These are phyloP conservation scores for Coriaria nepalensis DNA, from an alignment of 306 rosid genomes.

Conservation along the genomic window DNA sequence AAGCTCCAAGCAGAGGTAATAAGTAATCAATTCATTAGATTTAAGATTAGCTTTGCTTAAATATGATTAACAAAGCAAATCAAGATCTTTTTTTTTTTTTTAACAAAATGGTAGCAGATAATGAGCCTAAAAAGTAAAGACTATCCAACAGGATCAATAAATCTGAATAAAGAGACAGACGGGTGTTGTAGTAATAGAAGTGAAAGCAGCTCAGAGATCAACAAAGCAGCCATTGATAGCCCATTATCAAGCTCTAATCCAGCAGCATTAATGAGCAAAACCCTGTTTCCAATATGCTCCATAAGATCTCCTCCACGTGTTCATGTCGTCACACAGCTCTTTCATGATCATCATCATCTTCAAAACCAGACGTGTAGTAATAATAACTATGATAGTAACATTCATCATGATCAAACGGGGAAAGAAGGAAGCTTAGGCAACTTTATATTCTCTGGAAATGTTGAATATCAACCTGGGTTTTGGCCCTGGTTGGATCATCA, in stretches of 20 bases:
- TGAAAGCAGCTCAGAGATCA: constrained; percentile 90
- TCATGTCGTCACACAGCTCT: constrained; percentile 41
- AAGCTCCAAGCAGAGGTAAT: constrained; percentile 14
- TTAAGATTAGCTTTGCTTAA: no score
- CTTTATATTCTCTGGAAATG: constrained; percentile 53
- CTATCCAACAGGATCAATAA: constrained; percentile 73
- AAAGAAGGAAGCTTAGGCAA: constrained; percentile 75
- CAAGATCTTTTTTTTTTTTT: neutral
- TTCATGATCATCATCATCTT: constrained; percentile 57
- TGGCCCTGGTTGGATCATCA: constrained; percentile 97
- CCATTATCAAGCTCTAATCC: constrained; percentile 44
- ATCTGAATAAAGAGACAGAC: constrained; percentile 95
- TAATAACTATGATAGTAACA: neutral
- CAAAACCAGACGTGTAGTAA: constrained; percentile 41
- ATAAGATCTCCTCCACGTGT: constrained; percentile 43
- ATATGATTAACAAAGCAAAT: neutral
- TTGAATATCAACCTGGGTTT: constrained; percentile 88
- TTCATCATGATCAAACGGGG: constrained; percentile 35
- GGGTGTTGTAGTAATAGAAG: constrained; percentile 97
- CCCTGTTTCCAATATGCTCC: constrained; percentile 49
- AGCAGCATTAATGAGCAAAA: constrained; percentile 27
- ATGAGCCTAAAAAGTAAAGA: constrained; percentile 84
- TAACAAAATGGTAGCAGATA: constrained; percentile 31
- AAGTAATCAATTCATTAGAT: no score
- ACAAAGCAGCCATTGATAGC: constrained; percentile 74